A percentile compares a stretch with the other conserved stretches of the same genome.
These are phyloP conservation scores for Astrephomene gubernaculifera DNA, from an alignment of 139 green algal species.

Conservation along the genomic window DNA sequence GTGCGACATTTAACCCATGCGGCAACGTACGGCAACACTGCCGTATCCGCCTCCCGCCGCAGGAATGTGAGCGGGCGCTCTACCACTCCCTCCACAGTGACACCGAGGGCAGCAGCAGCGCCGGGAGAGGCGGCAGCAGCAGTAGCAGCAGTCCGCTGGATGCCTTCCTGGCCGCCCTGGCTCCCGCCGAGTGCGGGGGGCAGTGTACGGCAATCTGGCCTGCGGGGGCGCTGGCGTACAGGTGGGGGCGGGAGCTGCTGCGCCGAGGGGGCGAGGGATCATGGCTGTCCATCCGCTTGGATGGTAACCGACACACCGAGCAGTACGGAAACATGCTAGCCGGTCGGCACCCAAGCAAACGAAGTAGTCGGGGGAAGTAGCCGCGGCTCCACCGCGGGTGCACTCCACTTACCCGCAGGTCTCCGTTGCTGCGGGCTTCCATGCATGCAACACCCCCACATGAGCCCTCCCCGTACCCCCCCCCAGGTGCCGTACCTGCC, in stretches of 20 bases:
- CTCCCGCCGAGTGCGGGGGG: not conserved
- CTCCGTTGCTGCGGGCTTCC: not conserved
- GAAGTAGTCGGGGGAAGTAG: too few relatives aligned
- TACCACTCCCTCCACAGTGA: too few relatives aligned
- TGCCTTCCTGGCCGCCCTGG: slow-evolving; percentile 1
- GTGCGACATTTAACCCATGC: too few relatives aligned
- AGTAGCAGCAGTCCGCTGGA: not conserved
- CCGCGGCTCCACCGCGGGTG: too few relatives aligned
- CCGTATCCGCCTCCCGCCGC: too few relatives aligned
- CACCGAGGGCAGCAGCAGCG: too few relatives aligned
- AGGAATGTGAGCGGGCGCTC: slow-evolving; percentile 10
- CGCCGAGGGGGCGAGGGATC: not conserved
- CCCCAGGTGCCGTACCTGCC: slow-evolving; percentile 72
- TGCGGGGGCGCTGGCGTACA: slow-evolving; percentile 58
- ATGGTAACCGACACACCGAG: not conserved
- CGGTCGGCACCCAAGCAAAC: too few relatives aligned
- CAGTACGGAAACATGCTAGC: not conserved
- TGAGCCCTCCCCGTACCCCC: not conserved
- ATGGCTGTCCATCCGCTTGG: not conserved
- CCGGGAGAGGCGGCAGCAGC: too few relatives aligned
- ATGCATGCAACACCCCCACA: not conserved
- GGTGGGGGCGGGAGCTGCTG: not conserved
- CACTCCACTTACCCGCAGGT: too few relatives aligned
- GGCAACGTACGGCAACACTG: too few relatives aligned
- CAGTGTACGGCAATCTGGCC: slow-evolving; percentile 65